Base-by-base conservation (phyloP, 2,329 filamentous ascomycete species). In the Aspergillus glaucus region DNA sequence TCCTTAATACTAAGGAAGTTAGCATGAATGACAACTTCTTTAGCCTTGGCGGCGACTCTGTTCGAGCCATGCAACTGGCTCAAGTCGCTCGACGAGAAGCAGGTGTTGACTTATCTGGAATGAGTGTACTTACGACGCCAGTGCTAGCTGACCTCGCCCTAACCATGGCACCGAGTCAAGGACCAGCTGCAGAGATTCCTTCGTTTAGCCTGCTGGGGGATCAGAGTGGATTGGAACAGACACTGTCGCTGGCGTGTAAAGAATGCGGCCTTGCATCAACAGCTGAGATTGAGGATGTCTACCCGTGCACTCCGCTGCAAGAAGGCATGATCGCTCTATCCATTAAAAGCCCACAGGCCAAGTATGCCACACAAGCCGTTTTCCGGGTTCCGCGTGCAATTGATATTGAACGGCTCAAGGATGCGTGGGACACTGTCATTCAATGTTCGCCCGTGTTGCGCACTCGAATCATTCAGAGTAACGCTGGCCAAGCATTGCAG, bases 251-350 rank as follows among this genome's bases (percentile, higher is more conserved):
- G 6, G 15, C 9, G 39, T 1, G 14, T 22, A 10, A 22, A 22
- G 15, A 22, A 41, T 12, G 10, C 44, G 1, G 28, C 48, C 32
- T 36, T n/a, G 9, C 32, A 36, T 36, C 32, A 2, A 36, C 12
- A 2, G 32, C 14, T 3, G 12, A 36, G 17, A 50, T 65, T 30
- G 55, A 59, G n/a, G 62, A 65, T 49, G 54, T 62, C 4, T 64
- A 61, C 45, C 62, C 62, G 2, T 60, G 57, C 42, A 63, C 58
- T 8, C 49, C 59, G n/a, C 46, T 59, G 3, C 62, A 65, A 45
- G 61, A 64, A 50, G 70, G 66, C 2, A 59, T 72, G 4, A 48
- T 72, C 34, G 65, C 69, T 1, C 59, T 72, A 28, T 68, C 67
- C 0, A 59, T 62, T 28, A 67, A 64, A 50, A 58, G 65, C 44